A percentile compares a stretch with the other conserved stretches of the same genome.
Conservation (phyloP, 2,329 filamentous ascomycete genomes). For the Colletotrichum lupini region DNA sequence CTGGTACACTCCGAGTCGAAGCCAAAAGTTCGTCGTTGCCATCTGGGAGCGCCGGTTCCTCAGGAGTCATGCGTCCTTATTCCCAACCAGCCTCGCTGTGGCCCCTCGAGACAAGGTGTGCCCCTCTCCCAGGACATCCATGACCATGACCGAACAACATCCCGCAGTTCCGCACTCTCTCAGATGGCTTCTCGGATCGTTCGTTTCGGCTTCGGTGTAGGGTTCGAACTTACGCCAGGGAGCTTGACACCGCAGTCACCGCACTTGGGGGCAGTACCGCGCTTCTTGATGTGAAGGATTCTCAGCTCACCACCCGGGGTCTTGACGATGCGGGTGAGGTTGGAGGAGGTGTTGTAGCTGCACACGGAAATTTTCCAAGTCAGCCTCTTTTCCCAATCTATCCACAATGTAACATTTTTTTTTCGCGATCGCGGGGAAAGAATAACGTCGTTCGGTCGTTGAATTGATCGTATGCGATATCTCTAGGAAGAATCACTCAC, state of each 20-base stretch:
- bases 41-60: conserved; percentile 19
- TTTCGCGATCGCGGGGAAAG: neutral
- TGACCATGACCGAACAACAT: neutral
- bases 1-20: neutral
- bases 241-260: conserved; percentile 99
- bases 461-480: conserved; percentile 1
- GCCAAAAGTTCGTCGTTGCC: neutral
- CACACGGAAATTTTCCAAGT: conserved; percentile 34
- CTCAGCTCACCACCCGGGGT: conserved; percentile 96
- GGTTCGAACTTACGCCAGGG: conserved; percentile 83
- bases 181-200: conserved; percentile 11
- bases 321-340: conserved; percentile 96
- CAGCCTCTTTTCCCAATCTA: conserved; percentile 31
- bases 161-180: conserved; percentile 5
- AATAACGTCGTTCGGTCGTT: conserved; percentile 8
- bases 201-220: conserved; percentile 15
- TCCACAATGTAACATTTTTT: neutral
- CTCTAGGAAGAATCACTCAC: conserved; percentile 62
- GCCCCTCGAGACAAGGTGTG: neutral
- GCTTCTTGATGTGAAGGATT: conserved; percentile 99
- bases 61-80: neutral
- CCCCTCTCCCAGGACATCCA: neutral
- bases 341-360: conserved; percentile 98
- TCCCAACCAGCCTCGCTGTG: neutral
- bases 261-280: conserved; percentile 97